Conservation (phyloP, 2,329 filamentous ascomycete genomes). For the Endoconidiophora polonica region DNA sequence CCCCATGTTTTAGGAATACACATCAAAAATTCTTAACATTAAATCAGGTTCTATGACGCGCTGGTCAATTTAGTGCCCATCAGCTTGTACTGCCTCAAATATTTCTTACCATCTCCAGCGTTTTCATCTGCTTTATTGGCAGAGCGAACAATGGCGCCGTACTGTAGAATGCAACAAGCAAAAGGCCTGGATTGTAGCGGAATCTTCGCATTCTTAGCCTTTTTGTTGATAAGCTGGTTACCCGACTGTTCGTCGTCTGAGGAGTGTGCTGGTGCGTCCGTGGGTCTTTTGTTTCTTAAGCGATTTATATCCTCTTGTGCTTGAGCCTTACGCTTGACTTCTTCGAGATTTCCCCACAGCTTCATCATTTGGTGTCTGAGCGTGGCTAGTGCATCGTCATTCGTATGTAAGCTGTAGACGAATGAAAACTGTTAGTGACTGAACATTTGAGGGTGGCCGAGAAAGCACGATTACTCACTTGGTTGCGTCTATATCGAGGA, state of each 20-base stretch:
- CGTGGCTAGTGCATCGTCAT: slow-evolving; percentile 28
- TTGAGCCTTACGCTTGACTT: slow-evolving; percentile 33
- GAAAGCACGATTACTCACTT: slow-evolving; percentile 19
- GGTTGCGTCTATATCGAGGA: slow-evolving; percentile 31
- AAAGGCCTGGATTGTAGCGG: slow-evolving; percentile 32
- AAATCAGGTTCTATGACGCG: not conserved
- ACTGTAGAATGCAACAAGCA: slow-evolving; percentile 54
- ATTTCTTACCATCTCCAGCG: slow-evolving; percentile 30
- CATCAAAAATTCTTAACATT: too few species aligned
- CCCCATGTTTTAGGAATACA: too few species aligned
- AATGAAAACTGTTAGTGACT: slow-evolving; percentile 20
- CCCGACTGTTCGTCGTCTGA: slow-evolving; percentile 21
- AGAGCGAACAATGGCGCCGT: slow-evolving; percentile 37
- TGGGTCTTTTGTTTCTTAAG: slow-evolving; percentile 16
- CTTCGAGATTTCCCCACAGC: slow-evolving; percentile 76
- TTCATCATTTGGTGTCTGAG: slow-evolving; percentile 57
- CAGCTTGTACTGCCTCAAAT: slow-evolving; percentile 46
- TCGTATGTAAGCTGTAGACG: slow-evolving; percentile 29
- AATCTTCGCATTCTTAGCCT: not conserved
- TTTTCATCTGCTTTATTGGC: slow-evolving; percentile 26
- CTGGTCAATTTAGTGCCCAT: slow-evolving; percentile 46
- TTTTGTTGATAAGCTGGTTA: slow-evolving; percentile 1
- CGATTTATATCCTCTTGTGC: not conserved
- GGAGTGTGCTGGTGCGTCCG: slow-evolving; percentile 22
- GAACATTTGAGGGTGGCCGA: not conserved